Percentiles rank a stretch among this genome's conserved stretches.
These are phyloP conservation scores for Fusarium penzigii DNA, from an alignment of 2,329 filamentous ascomycete species.

Conservation along the genomic window DNA sequence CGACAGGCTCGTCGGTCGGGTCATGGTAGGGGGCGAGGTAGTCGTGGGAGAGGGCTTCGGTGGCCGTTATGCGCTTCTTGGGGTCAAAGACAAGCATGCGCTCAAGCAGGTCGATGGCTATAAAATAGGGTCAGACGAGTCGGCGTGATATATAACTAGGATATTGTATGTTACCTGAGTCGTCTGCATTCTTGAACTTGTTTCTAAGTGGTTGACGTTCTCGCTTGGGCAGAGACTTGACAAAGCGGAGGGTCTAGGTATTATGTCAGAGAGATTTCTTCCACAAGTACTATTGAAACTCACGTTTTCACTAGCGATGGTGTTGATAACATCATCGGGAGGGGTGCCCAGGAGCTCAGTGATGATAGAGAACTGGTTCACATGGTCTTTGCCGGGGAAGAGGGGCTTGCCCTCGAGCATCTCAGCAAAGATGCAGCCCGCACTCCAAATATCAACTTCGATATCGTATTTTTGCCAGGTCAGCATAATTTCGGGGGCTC, in stretches of 20 bases:
- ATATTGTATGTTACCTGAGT: slow-evolving; percentile 61
- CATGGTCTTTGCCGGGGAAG: slow-evolving; percentile 98
- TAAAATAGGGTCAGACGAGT: slow-evolving; percentile 2
- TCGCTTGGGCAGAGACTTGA: slow-evolving; percentile 93
- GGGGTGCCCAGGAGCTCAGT: slow-evolving; percentile 95
- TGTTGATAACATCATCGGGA: slow-evolving; percentile 97
- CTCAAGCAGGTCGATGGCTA: slow-evolving; percentile 91
- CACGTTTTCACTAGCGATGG: slow-evolving; percentile 97
- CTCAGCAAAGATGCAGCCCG: slow-evolving; percentile 97
- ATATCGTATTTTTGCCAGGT: slow-evolving; percentile 99
- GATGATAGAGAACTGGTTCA: slow-evolving; percentile 99
- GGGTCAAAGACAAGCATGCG: slow-evolving; percentile 98
- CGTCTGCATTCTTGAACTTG: slow-evolving; percentile 96
- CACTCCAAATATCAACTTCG: slow-evolving; percentile 99
- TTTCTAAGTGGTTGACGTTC: slow-evolving; percentile 82
- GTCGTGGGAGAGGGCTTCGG: slow-evolving; percentile 83
- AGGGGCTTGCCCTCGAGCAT: slow-evolving; percentile 98
- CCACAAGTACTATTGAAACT: slow-evolving; percentile 35
- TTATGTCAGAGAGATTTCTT: slow-evolving; percentile 13
- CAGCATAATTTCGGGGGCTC: slow-evolving; percentile 98
- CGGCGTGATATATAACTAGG: background rate
- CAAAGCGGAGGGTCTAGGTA: slow-evolving; percentile 84
- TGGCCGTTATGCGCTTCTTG: slow-evolving; percentile 89
- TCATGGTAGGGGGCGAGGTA: slow-evolving; percentile 98
- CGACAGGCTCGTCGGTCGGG: slow-evolving; percentile 90